Conservation (phyloP, 1,284 basidiomycete genomes). For the Heliocybe sulcata region DNA sequence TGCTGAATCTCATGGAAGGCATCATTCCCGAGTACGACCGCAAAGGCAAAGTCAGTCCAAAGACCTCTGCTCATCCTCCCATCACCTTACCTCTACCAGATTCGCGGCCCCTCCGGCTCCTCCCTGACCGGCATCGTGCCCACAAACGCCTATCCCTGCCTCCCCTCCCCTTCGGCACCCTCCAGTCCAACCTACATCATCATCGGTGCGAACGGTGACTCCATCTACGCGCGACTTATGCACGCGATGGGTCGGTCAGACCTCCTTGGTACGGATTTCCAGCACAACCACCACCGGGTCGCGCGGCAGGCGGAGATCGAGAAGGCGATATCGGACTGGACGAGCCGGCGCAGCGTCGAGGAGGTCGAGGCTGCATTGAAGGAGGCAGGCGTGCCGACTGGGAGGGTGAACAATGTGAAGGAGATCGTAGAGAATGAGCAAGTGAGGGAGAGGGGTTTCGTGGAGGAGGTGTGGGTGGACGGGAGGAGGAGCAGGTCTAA, state of each 20-base stretch:
- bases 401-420: constrained; percentile 51
- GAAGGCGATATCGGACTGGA: constrained; percentile 53
- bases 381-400: constrained; percentile 56
- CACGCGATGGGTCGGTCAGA: constrained; percentile 46
- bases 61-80: background rate
- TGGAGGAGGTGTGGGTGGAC: constrained; percentile 51
- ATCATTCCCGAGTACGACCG: constrained; percentile 71
- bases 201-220: constrained; percentile 65
- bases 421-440: constrained; percentile 57
- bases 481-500: constrained; percentile 18
- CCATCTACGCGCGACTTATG: constrained; percentile 63
- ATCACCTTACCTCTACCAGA: constrained; percentile 21
- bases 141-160: constrained; percentile 64
- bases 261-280: constrained; percentile 45
- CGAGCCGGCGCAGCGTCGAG: constrained; percentile 43
- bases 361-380: constrained; percentile 50
- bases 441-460: constrained; percentile 41
- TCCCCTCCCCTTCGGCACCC: constrained; percentile 33
- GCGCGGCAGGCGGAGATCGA: constrained; percentile 53
- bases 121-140: constrained; percentile 69
- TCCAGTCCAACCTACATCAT: constrained; percentile 47
- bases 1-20: constrained; percentile 72
- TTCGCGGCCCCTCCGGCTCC: constrained; percentile 64
- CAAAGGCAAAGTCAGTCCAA: constrained; percentile 42
- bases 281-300: constrained; percentile 59